Evolutionary conservation across 257 asterid species (phyloP), one percentile per base, ranked within the genome.

Genomic region (Vinca minor): DNA sequence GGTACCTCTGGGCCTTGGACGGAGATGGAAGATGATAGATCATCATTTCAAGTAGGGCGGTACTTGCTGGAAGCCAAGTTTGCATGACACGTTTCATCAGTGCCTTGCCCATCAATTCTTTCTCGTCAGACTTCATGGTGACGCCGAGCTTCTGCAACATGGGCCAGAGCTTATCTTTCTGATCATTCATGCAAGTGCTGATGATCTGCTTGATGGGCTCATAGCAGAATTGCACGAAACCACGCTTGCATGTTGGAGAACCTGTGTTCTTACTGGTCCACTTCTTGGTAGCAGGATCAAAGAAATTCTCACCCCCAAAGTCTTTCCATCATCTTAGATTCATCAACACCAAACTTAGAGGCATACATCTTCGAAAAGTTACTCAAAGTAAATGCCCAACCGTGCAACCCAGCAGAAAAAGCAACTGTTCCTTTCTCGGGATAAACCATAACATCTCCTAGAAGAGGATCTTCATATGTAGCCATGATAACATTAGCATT

Each of bases 1-100:
- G 83, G 69, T 78, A 78, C 50, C 0, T 69, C 68, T 78, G 81
- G 50, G 83, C 83, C 41, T 13, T 78, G 45, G 68, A 4, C 18
- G 81, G 83, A 25, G 83, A 78, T 25, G 83, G 83, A 47, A 78
- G 78, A 61, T 78, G 83, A 29, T 55, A 50, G 46, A 78, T 72
- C 80, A 75, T 78, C 83, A 75, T 78, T 62, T 78, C 83, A 0
- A 78, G 70, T 3, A 78, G 71, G 39, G 83, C 83, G 44, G 3
- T 67, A 56, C 78, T 70, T 14, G 83, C 80, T 0, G 83, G 83
- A 55, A 78, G 78, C 82, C 82, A 77, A 25, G 74, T 77, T 74
- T 77, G 82, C 82, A 77, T 77, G 26, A 77, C 82, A 66, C 82
- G 82, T 45, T 77, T 77, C 82, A 77, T 77, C 54, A 77, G 53